These are phyloP conservation scores for Neurospora sp. DNA, from an alignment of 495 filamentous ascomycete species.

Conservation along the genomic window DNA sequence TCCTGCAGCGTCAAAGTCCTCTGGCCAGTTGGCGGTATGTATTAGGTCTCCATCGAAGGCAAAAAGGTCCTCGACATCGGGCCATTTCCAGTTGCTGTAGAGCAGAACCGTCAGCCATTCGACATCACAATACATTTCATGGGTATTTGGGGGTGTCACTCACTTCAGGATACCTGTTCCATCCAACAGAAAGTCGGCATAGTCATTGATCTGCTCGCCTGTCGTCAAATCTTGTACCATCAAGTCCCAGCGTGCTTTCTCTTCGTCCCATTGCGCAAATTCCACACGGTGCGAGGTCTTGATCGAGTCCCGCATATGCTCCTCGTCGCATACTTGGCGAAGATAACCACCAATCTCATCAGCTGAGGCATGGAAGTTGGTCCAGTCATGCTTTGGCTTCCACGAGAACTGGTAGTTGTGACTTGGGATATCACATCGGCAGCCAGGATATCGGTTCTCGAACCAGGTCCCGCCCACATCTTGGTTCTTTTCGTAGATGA, in stretches of 20 bases:
- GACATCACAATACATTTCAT: background rate
- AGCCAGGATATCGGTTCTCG: slow-evolving; percentile 49
- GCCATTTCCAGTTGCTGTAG: slow-evolving; percentile 54
- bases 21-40: slow-evolving; percentile 52
- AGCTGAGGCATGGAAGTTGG: slow-evolving; percentile 45
- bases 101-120: slow-evolving; percentile 14
- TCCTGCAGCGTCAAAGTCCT: slow-evolving; percentile 41
- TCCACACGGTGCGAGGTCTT: slow-evolving; percentile 32
- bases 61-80: slow-evolving; percentile 36
- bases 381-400: slow-evolving; percentile 48
- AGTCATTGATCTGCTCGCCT: slow-evolving; percentile 33
- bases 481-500: slow-evolving; percentile 71
- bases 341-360: slow-evolving; percentile 53
- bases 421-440: slow-evolving; percentile 45
- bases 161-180: slow-evolving; percentile 51
- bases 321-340: slow-evolving; percentile 41
- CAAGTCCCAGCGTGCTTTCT: slow-evolving; percentile 39
- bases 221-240: slow-evolving; percentile 36
- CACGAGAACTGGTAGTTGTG: slow-evolving; percentile 49
- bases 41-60: slow-evolving; percentile 43
- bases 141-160: slow-evolving; percentile 3
- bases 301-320: slow-evolving; percentile 42
- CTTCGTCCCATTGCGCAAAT: slow-evolving; percentile 32
- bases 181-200: slow-evolving; percentile 47
- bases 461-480: slow-evolving; percentile 54